Evolutionary conservation across 352 stramenopile species (phyloP), one percentile per base, ranked within the genome.

Genomic region (Detonula confervacea): DNA sequence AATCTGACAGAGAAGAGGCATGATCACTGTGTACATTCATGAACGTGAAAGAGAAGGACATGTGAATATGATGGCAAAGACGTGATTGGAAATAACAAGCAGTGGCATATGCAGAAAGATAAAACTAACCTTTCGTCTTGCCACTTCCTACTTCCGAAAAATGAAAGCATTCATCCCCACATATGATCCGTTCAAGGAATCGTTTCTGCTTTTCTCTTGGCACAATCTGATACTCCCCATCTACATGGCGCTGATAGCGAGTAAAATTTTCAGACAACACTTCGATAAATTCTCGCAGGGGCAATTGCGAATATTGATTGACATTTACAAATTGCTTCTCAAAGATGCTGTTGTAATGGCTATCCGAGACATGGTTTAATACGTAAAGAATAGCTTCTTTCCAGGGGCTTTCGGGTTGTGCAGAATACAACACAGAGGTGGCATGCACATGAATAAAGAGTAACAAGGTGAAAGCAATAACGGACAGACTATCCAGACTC

Each of bases 171-270:
- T 89, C 79, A 20, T 87, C 68, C 2, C 78, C 78, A 25, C 60
- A 77, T 25, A 89, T 84, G 29, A 89, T 89, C 25, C 59, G 63
- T 63, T 83, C 71, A 24, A 89, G 71, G 65, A 89, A 89, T 18
- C 61, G 57, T 49, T 85, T 87, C 71, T 87, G 83, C 57, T 89
- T 89, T 25, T 80, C 79, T 57, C 70, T 86, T 44, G 83, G 83
- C 29, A 89, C 60, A 18, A 89, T 89, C 64, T 87, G 74, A 47
- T 87, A 87, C 54, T 83, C 72, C 7, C 75, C 77, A 72, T 88
- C 81, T 57, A 84, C 81, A 57, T 72, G 77, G 37, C 83, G 51
- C 39, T 89, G 83, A 57, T 89, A 89, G 22, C 62, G 68, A 12
- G 62, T 83, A 30, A 89, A 89, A 60, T 79, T 85, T 2, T 87